These are phyloP conservation scores for Tephrocybe sp. DNA, from an alignment of 768 basidiomycete species.

Conservation along the genomic window DNA sequence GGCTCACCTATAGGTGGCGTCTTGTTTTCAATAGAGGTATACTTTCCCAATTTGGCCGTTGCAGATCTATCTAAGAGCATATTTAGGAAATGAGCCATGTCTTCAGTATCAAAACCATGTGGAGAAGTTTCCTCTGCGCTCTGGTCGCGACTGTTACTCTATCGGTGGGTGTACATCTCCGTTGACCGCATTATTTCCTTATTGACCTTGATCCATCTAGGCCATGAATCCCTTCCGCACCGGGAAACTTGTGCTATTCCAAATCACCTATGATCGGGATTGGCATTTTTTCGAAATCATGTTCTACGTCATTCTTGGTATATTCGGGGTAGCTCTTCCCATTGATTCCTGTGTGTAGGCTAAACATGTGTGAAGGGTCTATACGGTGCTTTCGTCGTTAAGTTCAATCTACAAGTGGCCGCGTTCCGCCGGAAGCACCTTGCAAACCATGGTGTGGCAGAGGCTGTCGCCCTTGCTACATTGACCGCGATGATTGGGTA, in stretches of 20 bases:
- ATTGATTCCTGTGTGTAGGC: conserved; percentile 9
- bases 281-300: conserved; percentile 99
- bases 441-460: conserved; percentile 78
- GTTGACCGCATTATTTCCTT: not conserved
- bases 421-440: conserved; percentile 93
- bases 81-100: conserved; percentile 95
- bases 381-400: conserved; percentile 96
- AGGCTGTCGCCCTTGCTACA: conserved; percentile 85
- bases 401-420: conserved; percentile 94
- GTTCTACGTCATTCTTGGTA: conserved; percentile 91
- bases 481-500: conserved; percentile 92
- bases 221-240: conserved; percentile 99
- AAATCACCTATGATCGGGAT: conserved; percentile 94
- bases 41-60: not conserved
- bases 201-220: conserved; percentile 36
- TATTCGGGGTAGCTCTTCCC: conserved; percentile 77
- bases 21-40: conserved; percentile 93
- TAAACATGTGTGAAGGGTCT: conserved; percentile 63
- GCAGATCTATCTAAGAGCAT: not conserved
- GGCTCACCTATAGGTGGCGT: conserved; percentile 98
- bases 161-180: conserved; percentile 73
- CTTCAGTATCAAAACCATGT: conserved; percentile 98
- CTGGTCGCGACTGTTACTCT: conserved; percentile 95
- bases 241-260: conserved; percentile 96
- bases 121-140: conserved; percentile 97